Percentiles rank a stretch among this genome's conserved stretches.
Evolutionary conservation across 257 asterid genomes (phyloP).

Genomic region (Solanum sejunctum): DNA sequence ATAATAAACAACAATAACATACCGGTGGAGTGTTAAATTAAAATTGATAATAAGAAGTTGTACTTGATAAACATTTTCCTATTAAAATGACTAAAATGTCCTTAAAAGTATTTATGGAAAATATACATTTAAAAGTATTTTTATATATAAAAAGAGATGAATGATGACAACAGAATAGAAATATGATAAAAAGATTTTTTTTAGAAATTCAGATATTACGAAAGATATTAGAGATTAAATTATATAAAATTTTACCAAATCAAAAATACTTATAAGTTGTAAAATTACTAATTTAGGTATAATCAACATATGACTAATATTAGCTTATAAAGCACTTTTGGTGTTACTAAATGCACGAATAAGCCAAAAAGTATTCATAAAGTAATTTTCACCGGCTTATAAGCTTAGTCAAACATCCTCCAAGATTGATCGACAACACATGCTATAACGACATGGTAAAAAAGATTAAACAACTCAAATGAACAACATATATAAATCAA

Average conservation of each 20-base stretch:
- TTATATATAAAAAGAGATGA: not conserved
- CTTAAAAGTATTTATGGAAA: not conserved
- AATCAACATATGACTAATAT: not conserved
- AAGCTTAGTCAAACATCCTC: not conserved
- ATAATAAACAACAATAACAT: too few relatives aligned
- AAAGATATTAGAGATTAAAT: not conserved
- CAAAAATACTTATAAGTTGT: not conserved
- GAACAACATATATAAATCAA: not conserved
- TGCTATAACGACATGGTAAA: not conserved
- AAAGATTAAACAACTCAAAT: not conserved
- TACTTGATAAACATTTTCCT: not conserved
- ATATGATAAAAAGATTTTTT: not conserved
- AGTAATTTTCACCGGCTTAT: not conserved
- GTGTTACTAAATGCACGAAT: not conserved
- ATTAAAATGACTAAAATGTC: not conserved
- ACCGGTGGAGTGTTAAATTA: too few relatives aligned
- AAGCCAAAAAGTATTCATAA: not conserved
- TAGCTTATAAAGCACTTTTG: not conserved
- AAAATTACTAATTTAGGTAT: not conserved
- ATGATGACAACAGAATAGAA: not conserved
- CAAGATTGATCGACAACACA: not conserved
- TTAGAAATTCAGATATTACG: not conserved
- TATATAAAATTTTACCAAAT: not conserved
- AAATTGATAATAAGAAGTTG: not conserved
- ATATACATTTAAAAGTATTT: not conserved